Base-by-base conservation (phyloP, 495 filamentous ascomycete genomes). In the Hypoxylon trugodes region DNA sequence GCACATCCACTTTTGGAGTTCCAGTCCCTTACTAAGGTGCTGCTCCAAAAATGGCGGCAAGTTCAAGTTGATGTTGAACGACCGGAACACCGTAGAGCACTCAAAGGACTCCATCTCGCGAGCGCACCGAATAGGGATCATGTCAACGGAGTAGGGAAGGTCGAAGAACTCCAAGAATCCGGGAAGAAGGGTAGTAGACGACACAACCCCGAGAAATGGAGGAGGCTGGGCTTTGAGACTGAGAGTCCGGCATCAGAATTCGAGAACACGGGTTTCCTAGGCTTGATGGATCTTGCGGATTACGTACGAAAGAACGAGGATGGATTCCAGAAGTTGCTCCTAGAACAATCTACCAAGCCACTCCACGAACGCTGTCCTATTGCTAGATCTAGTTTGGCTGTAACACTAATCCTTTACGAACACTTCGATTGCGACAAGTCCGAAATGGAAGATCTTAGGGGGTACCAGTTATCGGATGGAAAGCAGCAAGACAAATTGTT, bases 201-300 rank as follows among this genome's bases (percentile, higher is more conserved):
- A 70, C 90, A 94, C 48, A 90, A 93, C 65, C 89, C 96, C 0
- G 92, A 96, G 66, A 97, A 97, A 74, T 98, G 95, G 95, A 81
- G 93, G 54, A 81, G 94, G 36, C 74, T 98, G 30, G 95, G 95
- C 2, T 99, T 99, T 69, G 90, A 95, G 74, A 88, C 91, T 0
- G 96, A 98, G 71, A 90, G 82, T 55, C 95, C 95, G 7, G 87
- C 87, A 0, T 76, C 80, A 61, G 95, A 98, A 65, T 98, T 99
- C 74, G 87, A 92, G 2, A 81, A 86, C 19, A 87, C 89, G 13
- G 95, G 95, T 1, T 98, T 94, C 71, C 75, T 99, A 36, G 95
- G 96, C 16, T 91, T 99, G 87, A 96, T 98, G 92, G 95, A 99
- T 73, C 71, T 98, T 68, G 93, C 91, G 5, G 93, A 98, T 74